These are phyloP conservation scores for Ophiostoma tasmaniense DNA, from an alignment of 2,329 filamentous ascomycete genomes.

Conservation along the genomic window DNA sequence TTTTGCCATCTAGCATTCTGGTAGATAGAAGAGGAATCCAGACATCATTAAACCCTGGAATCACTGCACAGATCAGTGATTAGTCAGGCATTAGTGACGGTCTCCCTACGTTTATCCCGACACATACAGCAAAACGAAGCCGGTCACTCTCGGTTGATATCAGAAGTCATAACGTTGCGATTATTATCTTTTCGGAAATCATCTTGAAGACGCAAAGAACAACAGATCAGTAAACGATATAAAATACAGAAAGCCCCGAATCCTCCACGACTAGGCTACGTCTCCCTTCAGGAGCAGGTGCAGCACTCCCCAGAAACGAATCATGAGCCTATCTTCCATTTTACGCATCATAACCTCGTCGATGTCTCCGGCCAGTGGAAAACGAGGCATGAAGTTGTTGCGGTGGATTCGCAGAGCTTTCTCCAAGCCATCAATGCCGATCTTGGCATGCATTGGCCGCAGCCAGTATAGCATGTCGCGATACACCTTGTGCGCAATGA, in stretches of 20 bases:
- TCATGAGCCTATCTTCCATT: not conserved
- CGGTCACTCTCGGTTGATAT: too few relatives aligned
- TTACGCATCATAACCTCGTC: not conserved
- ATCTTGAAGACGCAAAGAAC: not conserved
- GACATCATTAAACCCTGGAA: too few relatives aligned
- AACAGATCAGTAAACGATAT: not conserved
- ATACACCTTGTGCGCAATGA: constrained; percentile 10
- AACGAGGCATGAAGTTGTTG: not conserved
- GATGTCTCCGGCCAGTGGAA: not conserved
- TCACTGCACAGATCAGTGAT: too few relatives aligned
- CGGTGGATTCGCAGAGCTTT: not conserved
- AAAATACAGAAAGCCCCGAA: not conserved
- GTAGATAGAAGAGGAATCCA: too few relatives aligned
- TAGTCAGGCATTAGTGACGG: too few relatives aligned
- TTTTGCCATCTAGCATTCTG: too few relatives aligned
- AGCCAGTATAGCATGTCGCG: constrained; percentile 9
- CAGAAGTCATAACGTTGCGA: too few relatives aligned
- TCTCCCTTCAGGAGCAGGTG: not conserved
- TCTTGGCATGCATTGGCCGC: not conserved
- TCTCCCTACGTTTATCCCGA: too few relatives aligned
- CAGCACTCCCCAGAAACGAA: not conserved
- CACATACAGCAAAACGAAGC: too few relatives aligned
- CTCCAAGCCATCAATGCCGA: not conserved
- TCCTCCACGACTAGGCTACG: not conserved
- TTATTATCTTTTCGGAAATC: too few relatives aligned